Base-by-base conservation (phyloP, 2,329 filamentous ascomycete genomes). In the Westerdykella ornata region DNA sequence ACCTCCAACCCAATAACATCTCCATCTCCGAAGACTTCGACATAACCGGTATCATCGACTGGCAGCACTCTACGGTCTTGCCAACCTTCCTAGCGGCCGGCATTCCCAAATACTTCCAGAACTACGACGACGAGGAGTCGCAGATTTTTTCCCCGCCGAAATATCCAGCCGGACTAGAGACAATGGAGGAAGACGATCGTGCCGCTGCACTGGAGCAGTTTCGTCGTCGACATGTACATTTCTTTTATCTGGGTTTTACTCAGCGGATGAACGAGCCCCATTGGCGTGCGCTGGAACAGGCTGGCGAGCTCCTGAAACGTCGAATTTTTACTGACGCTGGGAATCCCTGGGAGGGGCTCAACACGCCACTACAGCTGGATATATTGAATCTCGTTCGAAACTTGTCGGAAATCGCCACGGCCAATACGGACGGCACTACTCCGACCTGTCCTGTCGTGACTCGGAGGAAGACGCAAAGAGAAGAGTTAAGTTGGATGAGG, bases 31-130 rank as follows among this genome's bases (percentile, higher is more conserved):
- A 59, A 5, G 42, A 59, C 20, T 51, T 56, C 36, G 56, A 61
- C 6, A 62, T 71, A 16, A 52, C 51, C 19, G 45, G 63, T 20
- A 44, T 71, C 1, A 68, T 71, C 28, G 67, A 72, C 44, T 71
- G 66, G 68, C 66, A 71, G 48, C 57, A 70, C 46, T 52, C 52
- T 30, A 34, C 55, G 2, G 49, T 60, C 18, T 58, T 68, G n/a
- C 68, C 66, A 3, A 59, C 62, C 8, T 63, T 67, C 37, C 53
- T 68, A 5, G 52, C 56, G 11, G 55, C 62, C 28, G 63, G 63
- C 2, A 67, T 72, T 35, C 68, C 68, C 17, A 52, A 53, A 5
- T 47, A 48, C 19, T 65, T 72, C 44, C 59, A 69, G 45, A 70
- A 71, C 42, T 69, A 67, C 46, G 49, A 53, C 18, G 63, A 67